These are phyloP conservation scores for Starmerella vaccinii DNA, from an alignment of 805 yeast genomes.

Conservation along the genomic window DNA sequence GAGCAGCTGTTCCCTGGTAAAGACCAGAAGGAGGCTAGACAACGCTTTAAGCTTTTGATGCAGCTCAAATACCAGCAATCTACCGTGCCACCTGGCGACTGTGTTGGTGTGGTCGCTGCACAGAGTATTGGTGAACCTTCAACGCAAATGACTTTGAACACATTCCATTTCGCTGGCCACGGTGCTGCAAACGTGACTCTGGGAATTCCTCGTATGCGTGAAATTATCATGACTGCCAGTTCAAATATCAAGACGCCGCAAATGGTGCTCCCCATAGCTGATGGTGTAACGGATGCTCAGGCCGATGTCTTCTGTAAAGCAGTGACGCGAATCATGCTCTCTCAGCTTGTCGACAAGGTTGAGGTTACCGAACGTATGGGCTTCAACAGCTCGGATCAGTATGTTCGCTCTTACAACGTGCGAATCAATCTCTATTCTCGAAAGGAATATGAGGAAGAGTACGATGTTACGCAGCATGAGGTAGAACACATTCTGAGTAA, in stretches of 20 bases:
- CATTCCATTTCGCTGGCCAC: conserved; percentile 99
- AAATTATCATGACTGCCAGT: conserved; percentile 98
- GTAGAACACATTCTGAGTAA: conserved; percentile 58
- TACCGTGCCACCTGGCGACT: conserved; percentile 88
- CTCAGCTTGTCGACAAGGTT: conserved; percentile 81
- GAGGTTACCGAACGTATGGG: conserved; percentile 84
- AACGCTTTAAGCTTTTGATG: conserved; percentile 92
- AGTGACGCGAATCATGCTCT: conserved; percentile 69
- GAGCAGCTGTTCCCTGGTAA: conserved; percentile 37
- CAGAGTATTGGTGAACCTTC: conserved; percentile 99
- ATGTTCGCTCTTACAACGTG: conserved; percentile 63
- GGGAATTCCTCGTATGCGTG: conserved; percentile 99
- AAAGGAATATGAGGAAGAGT: conserved; percentile 72
- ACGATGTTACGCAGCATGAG: conserved; percentile 73
- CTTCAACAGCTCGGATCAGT: conserved; percentile 36
- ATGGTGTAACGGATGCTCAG: conserved; percentile 69
- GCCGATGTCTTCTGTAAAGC: conserved; percentile 92
- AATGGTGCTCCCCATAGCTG: conserved; percentile 80
- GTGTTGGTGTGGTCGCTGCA: conserved; percentile 96
- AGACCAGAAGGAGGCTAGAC: conserved; percentile 43
- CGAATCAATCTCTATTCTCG: conserved; percentile 64
- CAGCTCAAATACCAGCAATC: conserved; percentile 97
- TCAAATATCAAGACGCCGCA: conserved; percentile 95
- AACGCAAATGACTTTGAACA: conserved; percentile 95
- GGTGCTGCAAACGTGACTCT: conserved; percentile 99